Base-by-base conservation (phyloP, 108 stramenopile species). In the Fistulifera pelliculosa region DNA sequence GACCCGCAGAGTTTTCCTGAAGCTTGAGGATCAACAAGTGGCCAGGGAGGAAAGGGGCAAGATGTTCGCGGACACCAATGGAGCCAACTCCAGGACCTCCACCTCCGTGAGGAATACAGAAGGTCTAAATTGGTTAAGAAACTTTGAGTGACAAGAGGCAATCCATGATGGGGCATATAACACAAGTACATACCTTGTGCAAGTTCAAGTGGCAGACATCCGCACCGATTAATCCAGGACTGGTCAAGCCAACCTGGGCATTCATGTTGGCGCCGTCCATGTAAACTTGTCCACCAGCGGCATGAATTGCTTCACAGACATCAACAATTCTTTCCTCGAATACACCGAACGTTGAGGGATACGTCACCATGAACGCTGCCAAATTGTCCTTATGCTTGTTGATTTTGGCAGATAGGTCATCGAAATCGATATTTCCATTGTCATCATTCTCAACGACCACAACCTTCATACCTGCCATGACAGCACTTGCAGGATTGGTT, bases 251-350 rank as follows among this genome's bases (percentile, higher is more conserved):
- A 31, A 94, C 88, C 64, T 99, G 98, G 19, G 98, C 98, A 68
- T 99, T 99, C 95, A 99, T 96, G 81, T 99, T 99, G 50, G 98
- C 98, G 48, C 98, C 98, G 61, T 99, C 96, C 96, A 98, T 97
- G 92, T 98, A 99, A 25, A 98, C 96, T 53, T 96, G 94, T 18
- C 96, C 98, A 21, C 98, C 98, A 17, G 90, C 80, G 21, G 84
- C 80, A 62, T 99, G 96, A 35, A 96, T 78, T 41, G 69, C 70
- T 41, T 81, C 83, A 55, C 80, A 77, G 31, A 98, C 90, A 45
- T 96, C 93, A 15, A 82, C 76, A 67, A 99, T 92, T 24, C 80
- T 77, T 51, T 96, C 96, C 69, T 99, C 98, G 64, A 96, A 99
- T 38, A 96, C 95, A 60, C 98, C 98, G 68, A 96, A 99, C 0